Conservation (phyloP, 2,329 filamentous ascomycete genomes). For the Macrophomina tecta region DNA sequence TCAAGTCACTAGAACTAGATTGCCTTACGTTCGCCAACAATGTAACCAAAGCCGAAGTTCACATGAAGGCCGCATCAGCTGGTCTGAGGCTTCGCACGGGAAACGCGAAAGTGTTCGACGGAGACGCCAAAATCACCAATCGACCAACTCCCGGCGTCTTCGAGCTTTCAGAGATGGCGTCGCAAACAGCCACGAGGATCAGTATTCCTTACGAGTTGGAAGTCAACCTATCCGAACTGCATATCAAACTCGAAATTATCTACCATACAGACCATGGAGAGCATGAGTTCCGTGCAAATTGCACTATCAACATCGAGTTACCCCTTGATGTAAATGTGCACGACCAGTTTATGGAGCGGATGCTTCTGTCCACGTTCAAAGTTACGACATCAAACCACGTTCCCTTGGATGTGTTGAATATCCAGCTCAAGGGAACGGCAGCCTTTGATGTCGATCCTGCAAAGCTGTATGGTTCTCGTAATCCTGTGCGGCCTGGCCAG, state of each 20-base stretch:
- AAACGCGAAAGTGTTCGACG: conserved; percentile 53
- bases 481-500: conserved; percentile 79
- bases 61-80: conserved; percentile 64
- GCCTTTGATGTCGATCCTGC: conserved; percentile 69
- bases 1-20: conserved; percentile 76
- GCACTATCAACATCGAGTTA: conserved; percentile 73
- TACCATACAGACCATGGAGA: conserved; percentile 72
- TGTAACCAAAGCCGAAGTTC: conserved; percentile 55
- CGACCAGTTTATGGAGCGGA: conserved; percentile 85
- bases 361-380: conserved; percentile 87
- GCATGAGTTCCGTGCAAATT: conserved; percentile 68
- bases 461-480: conserved; percentile 47
- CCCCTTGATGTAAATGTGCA: conserved; percentile 95
- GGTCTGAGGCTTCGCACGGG: conserved; percentile 63
- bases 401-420: conserved; percentile 75
- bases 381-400: conserved; percentile 79
- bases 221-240: conserved; percentile 72
- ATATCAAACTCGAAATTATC: conserved; percentile 75
- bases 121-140: conserved; percentile 49
- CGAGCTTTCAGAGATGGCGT: conserved; percentile 51
- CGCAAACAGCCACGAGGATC: conserved; percentile 61
- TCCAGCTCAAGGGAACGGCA: conserved; percentile 72
- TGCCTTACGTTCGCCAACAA: conserved; percentile 78
- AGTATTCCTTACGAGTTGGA: conserved; percentile 84
- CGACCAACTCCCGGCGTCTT: conserved; percentile 55